Base-by-base conservation (phyloP, 345 rosid species). In the Gossypium rotundifolium region DNA sequence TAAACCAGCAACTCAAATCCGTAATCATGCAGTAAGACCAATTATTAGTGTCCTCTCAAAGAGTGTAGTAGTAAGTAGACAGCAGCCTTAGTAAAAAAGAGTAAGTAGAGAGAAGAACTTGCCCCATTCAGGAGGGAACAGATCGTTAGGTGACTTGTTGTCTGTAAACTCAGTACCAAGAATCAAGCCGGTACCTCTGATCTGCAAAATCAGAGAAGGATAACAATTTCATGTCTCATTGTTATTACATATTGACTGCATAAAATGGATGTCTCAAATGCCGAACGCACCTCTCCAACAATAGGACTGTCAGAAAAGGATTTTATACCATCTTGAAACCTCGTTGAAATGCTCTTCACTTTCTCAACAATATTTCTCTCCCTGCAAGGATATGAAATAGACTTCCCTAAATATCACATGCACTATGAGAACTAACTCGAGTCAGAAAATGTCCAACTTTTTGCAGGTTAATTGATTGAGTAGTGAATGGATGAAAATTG, bases 121-220 rank as follows among this genome's bases (percentile, higher is more conserved):
- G 68, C 99, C 99, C 99, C 99, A 95, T 85, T 91, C 99, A 75
- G 93, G 74, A 79, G 98, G 98, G 81, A 95, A 95, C 6, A 88
- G 96, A 71, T 89, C 89, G 70, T 88, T 87, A 0, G 97, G 99
- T 0, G 99, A 95, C 82, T 95, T 95, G 33, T 91, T 91, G 88
- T 90, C 90, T 0, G 78, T 10, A 77, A 93, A 95, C 83, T 93
- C 98, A n/a, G 96, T 95, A 22, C 88, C 96, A 22, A 88, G 94
- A 79, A 95, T 88, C 86, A 95, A 86, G 74, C 98, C 98, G 2
- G 92, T 89, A 74, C 98, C 99, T 49, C 98, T 83, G 54, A 93
- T 91, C 99, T 91, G 90, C 76, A 75, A 61, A 82, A 76, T 45
- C 65, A 79, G 54, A 53, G 8, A 55, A 23, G 76, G 33, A 46